Evolutionary conservation across 345 rosid species (phyloP).

Genomic region (Hibiscus syriacus): DNA sequence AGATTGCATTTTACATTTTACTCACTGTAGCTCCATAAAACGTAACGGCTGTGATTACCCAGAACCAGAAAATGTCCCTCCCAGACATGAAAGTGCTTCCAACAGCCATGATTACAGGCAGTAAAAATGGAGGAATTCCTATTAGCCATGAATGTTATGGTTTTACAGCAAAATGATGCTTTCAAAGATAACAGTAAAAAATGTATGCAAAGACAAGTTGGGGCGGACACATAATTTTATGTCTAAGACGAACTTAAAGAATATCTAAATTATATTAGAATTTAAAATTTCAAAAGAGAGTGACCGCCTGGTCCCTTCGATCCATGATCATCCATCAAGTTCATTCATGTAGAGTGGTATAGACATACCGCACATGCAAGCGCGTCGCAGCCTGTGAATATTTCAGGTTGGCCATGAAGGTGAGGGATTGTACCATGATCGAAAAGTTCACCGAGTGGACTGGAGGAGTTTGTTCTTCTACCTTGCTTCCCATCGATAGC

Average conservation of each 20-base stretch:
- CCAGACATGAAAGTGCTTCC: constrained; percentile 96
- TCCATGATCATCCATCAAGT: too few relatives aligned
- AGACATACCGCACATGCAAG: constrained; percentile 94
- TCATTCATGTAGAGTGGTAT: too few relatives aligned
- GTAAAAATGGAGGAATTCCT: constrained; percentile 11
- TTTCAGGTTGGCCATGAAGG: constrained; percentile 4
- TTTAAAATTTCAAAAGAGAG: too few relatives aligned
- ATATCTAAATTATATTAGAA: too few relatives aligned
- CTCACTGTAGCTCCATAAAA: constrained; percentile 87
- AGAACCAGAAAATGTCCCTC: constrained; percentile 82
- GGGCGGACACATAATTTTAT: too few relatives aligned
- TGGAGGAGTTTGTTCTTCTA: constrained; percentile 73
- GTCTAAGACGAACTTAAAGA: too few relatives aligned
- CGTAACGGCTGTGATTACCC: constrained; percentile 91
- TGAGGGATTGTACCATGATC: constrained; percentile 42
- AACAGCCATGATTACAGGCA: constrained; percentile 84
- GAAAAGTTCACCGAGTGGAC: constrained; percentile 93
- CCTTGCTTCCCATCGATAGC: constrained; percentile 99
- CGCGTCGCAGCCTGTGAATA: constrained; percentile 89
- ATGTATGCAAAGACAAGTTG: too few relatives aligned
- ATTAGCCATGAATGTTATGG: too few relatives aligned
- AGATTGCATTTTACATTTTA: constrained; percentile 4
- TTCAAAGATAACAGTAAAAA: too few relatives aligned
- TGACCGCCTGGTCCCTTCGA: too few relatives aligned
- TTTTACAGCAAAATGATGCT: too few relatives aligned